Base-by-base conservation (phyloP, 176 grass and related monocot genomes). In the Rhynchospora breviuscula region DNA sequence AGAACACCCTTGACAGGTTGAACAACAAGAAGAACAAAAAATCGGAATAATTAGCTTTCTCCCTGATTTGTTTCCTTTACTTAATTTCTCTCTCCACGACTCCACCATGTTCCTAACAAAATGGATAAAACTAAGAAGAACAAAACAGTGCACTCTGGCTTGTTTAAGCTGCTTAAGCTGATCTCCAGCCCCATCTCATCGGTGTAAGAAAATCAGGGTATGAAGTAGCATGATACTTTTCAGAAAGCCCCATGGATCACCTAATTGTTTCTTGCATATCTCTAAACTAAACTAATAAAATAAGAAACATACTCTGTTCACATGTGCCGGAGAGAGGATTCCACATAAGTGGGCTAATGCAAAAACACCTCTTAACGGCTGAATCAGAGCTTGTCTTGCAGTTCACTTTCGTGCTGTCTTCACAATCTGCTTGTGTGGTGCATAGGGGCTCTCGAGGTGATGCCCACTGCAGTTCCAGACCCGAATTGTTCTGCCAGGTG, bases 401-500 rank as follows among this genome's bases (percentile, higher is more conserved):
- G 59, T 78, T 88, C 48, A 87, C 79, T 59, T 89, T 89, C 35
- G 63, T 52, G 0, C 87, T 87, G n/a, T 87, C 93, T 78, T 97
- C 84, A 87, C 91, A 97, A 81, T 97, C 93, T 0, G 79, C 85
- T 87, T 91, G 87, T 61, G 89, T 81, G 1, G 56, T 63, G 85
- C 93, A 97, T 8, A 91, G 4, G 10, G 93, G 91, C 80, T 97
- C 93, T 81, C 87, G 82, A 1, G 90, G 92, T 18, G 88, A 79
- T 1, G 79, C 83, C 92, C 92, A 94, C 89, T 91, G 85, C 59
- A 94, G 69, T 88, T 91, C 89, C 11, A 94, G 66, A 6, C 92
- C 92, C 10, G 88, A 63, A 6, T 68, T 71, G 0, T 1, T 2
- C 0, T 46, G 80, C 93, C 93, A 96, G 83, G 80, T 85, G 8